Percentiles rank a stretch among this genome's conserved stretches.
Conservation (phyloP, 78 protist genomes). For the Dictyostelium purpureum region DNA sequence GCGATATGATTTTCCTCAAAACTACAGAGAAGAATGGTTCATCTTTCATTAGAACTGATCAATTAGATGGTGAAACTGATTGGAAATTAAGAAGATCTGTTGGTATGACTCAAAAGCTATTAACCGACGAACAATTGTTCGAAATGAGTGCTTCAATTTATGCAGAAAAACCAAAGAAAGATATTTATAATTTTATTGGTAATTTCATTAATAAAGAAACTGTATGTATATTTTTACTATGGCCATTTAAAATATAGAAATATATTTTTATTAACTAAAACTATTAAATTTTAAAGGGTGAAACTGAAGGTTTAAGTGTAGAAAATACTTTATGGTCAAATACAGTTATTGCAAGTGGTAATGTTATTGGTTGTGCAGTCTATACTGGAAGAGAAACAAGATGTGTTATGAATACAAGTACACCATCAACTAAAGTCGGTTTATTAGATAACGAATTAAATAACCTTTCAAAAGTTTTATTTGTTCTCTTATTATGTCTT, state of each 20-base stretch:
- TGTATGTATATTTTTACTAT: background rate
- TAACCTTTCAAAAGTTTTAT: conserved; percentile 88
- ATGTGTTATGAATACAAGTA: conserved; percentile 92
- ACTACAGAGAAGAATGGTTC: conserved; percentile 94
- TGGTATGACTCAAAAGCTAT: conserved; percentile 73
- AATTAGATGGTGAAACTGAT: conserved; percentile 98
- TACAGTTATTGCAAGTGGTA: conserved; percentile 96
- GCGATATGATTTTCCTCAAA: conserved; percentile 92
- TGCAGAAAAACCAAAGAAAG: conserved; percentile 89
- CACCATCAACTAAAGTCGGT: conserved; percentile 93
- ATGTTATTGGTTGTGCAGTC: conserved; percentile 87
- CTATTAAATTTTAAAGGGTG: background rate
- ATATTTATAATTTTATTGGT: conserved; percentile 93
- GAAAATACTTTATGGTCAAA: conserved; percentile 98
- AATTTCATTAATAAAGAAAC: conserved; percentile 31
- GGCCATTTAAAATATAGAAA: background rate
- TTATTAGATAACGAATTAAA: conserved; percentile 93
- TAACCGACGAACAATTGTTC: conserved; percentile 56
- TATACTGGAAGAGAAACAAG: conserved; percentile 98
- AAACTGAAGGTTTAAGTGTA: conserved; percentile 90
- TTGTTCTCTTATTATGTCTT: conserved; percentile 84
- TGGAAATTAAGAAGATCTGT: conserved; percentile 93
- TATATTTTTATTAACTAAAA: no score
- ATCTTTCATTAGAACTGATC: conserved; percentile 95
- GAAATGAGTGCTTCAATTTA: conserved; percentile 60